phyloP scores from a whole-genome alignment of 106 monocot genomes.

The Alisma plantagoaquatica region DNA sequence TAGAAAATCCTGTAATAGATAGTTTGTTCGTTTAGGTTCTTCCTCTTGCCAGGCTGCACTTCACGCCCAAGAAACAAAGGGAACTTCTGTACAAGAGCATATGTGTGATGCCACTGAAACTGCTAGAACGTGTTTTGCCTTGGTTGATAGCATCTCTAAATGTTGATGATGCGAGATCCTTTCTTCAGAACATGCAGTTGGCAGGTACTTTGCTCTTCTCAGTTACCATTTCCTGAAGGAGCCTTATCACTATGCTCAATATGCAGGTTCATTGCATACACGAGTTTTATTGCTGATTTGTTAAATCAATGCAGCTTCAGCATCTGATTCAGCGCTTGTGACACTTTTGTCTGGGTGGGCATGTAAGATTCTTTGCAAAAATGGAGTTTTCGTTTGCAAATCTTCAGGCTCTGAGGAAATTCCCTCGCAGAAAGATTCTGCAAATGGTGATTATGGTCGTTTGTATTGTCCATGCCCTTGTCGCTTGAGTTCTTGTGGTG shows the following conservation, averaged over 20 bases:
- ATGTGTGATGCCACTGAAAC: slow-evolving; percentile 89
- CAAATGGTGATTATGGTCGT: background rate
- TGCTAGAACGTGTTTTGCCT: slow-evolving; percentile 89
- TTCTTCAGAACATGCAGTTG: slow-evolving; percentile 77
- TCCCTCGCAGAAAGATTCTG: background rate
- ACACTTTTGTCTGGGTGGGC: slow-evolving; percentile 98
- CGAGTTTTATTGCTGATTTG: no score
- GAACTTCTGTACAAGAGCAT: slow-evolving; percentile 77
- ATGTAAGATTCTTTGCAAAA: slow-evolving; percentile 62
- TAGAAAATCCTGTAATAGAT: no score
- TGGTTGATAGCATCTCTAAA: slow-evolving; percentile 79
- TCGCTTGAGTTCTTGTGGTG: background rate
- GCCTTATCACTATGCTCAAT: no score
- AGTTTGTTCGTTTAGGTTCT: slow-evolving; percentile 46
- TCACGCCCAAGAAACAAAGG: slow-evolving; percentile 62
- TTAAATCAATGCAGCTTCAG: slow-evolving; percentile 77
- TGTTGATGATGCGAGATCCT: slow-evolving; percentile 58
- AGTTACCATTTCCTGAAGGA: no score
- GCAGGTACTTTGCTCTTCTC: slow-evolving; percentile 87
- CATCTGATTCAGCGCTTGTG: slow-evolving; percentile 63
- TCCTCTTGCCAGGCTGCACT: slow-evolving; percentile 81
- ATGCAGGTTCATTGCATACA: no score
- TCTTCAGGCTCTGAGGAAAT: background rate
- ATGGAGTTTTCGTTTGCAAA: slow-evolving; percentile 4
- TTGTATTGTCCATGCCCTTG: background rate